Base-by-base conservation (phyloP, 805 yeast species). In the Cyberlindnera petersonii region DNA sequence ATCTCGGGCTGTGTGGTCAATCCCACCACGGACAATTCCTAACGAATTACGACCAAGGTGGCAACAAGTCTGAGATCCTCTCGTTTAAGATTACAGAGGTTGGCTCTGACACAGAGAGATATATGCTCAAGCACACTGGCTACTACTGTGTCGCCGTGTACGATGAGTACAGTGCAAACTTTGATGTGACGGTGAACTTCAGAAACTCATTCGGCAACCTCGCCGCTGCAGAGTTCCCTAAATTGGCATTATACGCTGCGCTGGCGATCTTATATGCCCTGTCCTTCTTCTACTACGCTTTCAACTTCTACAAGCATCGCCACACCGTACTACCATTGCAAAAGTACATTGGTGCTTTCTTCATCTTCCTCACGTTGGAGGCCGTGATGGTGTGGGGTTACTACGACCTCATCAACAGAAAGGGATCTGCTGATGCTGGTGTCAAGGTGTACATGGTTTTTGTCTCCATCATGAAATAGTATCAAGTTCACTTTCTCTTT, bases 181-280 rank as follows among this genome's bases (percentile, higher is more conserved):
- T 81, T 61, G 60, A 70, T 35, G 84, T 91, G 13, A 61, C 65
- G n/a, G 82, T 83, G 31, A 82, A 81, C 52, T 93, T 86, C 64
- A 93, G 87, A 66, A 93, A 89, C 64, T 85, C 98, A 4, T 93
- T 75, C 61, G 98, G 98, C 41, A 75, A 86, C 43, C 68, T 93
- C 41, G 77, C 94, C 23, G 98, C 95, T 5, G 70, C 89, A 24
- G 95, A 93, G 59, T 82, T 86, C 50, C 96, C 98, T 21, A 86
- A 89, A 53, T 71, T 93, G 46, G 87, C 96, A 9, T 77, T 87
- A 19, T 93, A 87, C 59, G 97, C 96, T 1, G 74, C 85, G 13
- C 69, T 87, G 54, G 86, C 96, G 2, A 71, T 93, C 26, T 77
- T 83, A 29, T 93, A 93, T 58, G 86, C 84, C 6, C 82, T 86